Base-by-base conservation (phyloP, 2,329 filamentous ascomycete species). In the Mycosphaerelloides madeirae region DNA sequence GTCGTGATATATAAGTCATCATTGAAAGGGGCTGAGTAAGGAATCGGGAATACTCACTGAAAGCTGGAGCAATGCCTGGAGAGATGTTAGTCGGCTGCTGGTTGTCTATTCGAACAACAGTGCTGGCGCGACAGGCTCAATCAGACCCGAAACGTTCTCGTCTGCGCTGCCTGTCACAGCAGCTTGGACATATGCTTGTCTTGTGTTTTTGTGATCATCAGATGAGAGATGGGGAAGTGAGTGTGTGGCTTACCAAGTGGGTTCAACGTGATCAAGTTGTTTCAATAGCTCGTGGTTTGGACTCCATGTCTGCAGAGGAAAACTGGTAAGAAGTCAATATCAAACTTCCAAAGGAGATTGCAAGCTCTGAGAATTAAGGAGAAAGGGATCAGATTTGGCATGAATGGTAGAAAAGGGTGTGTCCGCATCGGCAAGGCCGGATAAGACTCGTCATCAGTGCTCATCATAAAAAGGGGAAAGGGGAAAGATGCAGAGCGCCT, bases 111-210 rank as follows among this genome's bases (percentile, higher is more conserved):
- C 5, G 22, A 25, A 25, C 22, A 9, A 25, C 22, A 25, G 22
- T 25, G 22, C 22, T 6, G 5, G 22, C 9, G 22, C 22, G 22
- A 37, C 6, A 37, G 22, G 18, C 34, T 37, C 22, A 41, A 46
- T 60, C 58, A 60, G 58, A 42, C 40, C 49, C 48, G 43, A 49
- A 58, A 57, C 53, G 39, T 54, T 62, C 45, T 65, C 61, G 58
- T 63, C 62, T 59, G 49, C 48, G 54, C 59, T 54, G 56, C 63
- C 61, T 58, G 56, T 61, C 56, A 63, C 57, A 58, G 58, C 54
- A 57, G 59, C 62, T 66, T 60, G 62, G 64, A 66, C 64, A 66
- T 66, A 66, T 66, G 64, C 64, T 66, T 66, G 63, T 66, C 64
- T 55, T 63, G 63, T 52, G 46, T 52, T 57, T 56, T 54, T 58